Evolutionary conservation across 768 basidiomycete genomes (phyloP), one percentile per base, ranked within the genome.

Genomic region (Leccinum rimulosum): DNA sequence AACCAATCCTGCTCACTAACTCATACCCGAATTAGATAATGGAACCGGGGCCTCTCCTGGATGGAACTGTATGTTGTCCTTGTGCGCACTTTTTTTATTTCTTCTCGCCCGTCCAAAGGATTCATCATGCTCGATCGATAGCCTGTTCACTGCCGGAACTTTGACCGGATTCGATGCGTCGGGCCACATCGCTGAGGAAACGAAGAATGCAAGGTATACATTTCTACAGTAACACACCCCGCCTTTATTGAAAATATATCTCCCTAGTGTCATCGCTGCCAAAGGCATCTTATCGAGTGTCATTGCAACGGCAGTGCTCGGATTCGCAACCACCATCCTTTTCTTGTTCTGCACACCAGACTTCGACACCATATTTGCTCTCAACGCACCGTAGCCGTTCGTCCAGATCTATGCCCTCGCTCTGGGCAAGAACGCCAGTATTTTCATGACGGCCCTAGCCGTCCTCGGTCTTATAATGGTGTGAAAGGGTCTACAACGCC

Each of bases 41-140:
- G 93, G 92, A 28, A 95, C 93, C 1, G 91, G 91, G 0, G 93
- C 93, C 3, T 82, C 90, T 22, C 77, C 88, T 9, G 91, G 83
- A 5, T 95, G 93, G 95, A 95, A 95, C 66, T 96, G 91, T 91
- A 81, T 93, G 15, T 73, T 97, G 40, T 92, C 88, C 4, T 92
- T 93, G 91, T 92, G 64, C 53, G 82, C 74, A 4, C 38, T 19
- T 58, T 12, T 43, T 14, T 45, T 35, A 33, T 27, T 54, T 52
- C 22, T 4, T 27, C 10, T 52, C 22, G 15, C 48, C 14, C 3
- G 1, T 53, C 19, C 43, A 50, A 25, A 36, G 8, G 47, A 8
- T 54, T 48, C 10, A 64, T 38, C 2, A 9, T 31, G 17, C 11
- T 58, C 85, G 81, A 77, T 78, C 88, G 27, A 87, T 56, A 91